Evolutionary conservation across 2,329 filamentous ascomycete genomes (phyloP).

Genomic region (Talaromyces marneffei): DNA sequence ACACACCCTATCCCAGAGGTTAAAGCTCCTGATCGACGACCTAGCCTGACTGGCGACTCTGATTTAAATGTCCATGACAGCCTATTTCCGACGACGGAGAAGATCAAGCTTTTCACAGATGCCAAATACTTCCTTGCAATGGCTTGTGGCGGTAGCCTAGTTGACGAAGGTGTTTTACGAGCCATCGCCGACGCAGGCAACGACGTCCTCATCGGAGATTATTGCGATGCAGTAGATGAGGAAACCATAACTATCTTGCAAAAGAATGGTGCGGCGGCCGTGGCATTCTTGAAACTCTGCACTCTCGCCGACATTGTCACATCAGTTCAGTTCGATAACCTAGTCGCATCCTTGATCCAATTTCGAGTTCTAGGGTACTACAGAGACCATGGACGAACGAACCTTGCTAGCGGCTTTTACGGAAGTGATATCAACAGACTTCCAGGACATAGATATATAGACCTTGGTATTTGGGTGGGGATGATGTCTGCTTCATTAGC

Average conservation of each 20-base stretch:
- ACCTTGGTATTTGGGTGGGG: not conserved
- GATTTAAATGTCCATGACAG: not conserved
- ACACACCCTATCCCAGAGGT: not conserved
- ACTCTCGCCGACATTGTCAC: not conserved
- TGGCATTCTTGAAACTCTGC: not conserved
- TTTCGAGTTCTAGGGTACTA: not conserved
- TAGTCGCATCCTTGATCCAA: not conserved
- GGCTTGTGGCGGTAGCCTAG: not conserved
- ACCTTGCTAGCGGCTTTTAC: not conserved
- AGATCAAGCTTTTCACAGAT: not conserved
- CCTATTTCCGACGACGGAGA: not conserved
- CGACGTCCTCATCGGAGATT: not conserved
- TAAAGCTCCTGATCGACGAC: not conserved
- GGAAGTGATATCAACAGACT: not conserved
- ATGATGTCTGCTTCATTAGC: not conserved
- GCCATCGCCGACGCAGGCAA: not conserved
- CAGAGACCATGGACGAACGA: not conserved
- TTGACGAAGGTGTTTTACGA: not conserved
- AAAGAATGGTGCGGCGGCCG: not conserved
- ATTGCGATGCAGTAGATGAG: not conserved
- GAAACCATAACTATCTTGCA: not conserved
- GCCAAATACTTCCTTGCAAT: not conserved
- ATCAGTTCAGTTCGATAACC: not conserved
- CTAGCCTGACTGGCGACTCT: not conserved
- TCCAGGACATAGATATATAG: not conserved